Evolutionary conservation across 208 protist species (phyloP), one percentile per base, ranked within the genome.

Genomic region (Crithidia bombi): DNA sequence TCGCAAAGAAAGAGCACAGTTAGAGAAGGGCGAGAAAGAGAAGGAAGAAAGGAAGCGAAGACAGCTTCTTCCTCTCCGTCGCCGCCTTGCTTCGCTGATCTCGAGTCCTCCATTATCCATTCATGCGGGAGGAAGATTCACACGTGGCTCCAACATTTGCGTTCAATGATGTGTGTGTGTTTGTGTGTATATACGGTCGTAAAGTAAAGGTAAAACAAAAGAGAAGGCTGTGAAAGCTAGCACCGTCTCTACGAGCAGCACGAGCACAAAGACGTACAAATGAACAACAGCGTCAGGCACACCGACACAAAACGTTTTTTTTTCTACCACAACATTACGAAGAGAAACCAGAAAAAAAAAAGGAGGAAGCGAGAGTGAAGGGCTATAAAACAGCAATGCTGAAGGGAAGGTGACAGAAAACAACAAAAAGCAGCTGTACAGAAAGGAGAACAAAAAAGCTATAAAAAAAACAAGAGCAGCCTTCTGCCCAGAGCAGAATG

Each of bases 381-480:
- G 7, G 26, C 10, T 25, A 52, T 25, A 32, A 52, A 32, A 52
- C 15, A 56, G 17, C 9, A 38, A 33, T 10, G 25, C 25, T 32
- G 25, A 17, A 43, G n/a, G 44, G 5, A 51, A 51, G 3, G 23
- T 11, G 23, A 51, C 4, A 28, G 23, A 28, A 51, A 51, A 5
- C 23, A 51, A 23, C 23, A 28, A 30, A 51, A 47, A 47, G 41
- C 4, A 15, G 30, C 33, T 19, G 9, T 12, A 19, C 54, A 39
- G 6, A 12, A 59, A 26, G 9, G n/a, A 23, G 44, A 44, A 25
- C 39, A 59, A 59, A 59, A 56, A 7, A 25, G 7, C 5, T 9
- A 46, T 59, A 59, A 14, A 65, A 33, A 9, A 35, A 32, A 41
- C 55, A 57, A 23, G 21, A 69, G n/a, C n/a, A n/a, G n/a, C n/a